Evolutionary conservation across 495 filamentous ascomycete genomes (phyloP).

Genomic region (Neohortaea acidophila): DNA sequence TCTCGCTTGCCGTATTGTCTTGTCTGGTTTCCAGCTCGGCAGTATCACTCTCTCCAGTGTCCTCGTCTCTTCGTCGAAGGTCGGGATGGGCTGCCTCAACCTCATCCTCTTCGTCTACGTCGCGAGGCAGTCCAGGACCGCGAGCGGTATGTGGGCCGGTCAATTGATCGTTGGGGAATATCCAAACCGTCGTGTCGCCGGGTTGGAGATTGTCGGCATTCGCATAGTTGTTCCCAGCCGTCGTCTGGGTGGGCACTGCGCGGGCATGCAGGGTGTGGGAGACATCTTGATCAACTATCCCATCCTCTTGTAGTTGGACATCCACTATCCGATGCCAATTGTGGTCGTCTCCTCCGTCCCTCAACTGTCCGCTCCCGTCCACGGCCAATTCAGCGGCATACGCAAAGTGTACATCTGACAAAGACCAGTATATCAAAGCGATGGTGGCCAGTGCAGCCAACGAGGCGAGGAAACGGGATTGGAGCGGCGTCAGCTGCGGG

Average conservation of each 20-base stretch:
- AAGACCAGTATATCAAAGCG: conserved; percentile 38
- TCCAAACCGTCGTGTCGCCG: conserved; percentile 44
- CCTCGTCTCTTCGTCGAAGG: conserved; percentile 7
- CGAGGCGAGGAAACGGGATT: conserved; percentile 54
- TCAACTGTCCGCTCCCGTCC: conserved; percentile 16
- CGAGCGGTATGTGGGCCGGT: conserved; percentile 23
- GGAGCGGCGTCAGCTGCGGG: conserved; percentile 38
- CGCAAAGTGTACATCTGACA: conserved; percentile 42
- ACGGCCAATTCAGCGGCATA: conserved; percentile 40
- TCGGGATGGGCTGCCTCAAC: conserved; percentile 4
- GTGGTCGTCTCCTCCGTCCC: conserved; percentile 28
- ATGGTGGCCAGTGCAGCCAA: conserved; percentile 41
- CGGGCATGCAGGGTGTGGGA: neutral
- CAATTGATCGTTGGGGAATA: conserved; percentile 33
- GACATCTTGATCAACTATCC: conserved; percentile 22
- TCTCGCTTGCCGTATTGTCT: conserved; percentile 27
- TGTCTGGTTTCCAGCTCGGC: neutral
- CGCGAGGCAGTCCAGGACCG: conserved; percentile 27
- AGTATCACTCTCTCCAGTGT: neutral
- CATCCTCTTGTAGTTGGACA: conserved; percentile 8
- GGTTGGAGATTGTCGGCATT: conserved; percentile 37
- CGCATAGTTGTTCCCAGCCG: conserved; percentile 49
- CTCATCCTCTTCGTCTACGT: conserved; percentile 3
- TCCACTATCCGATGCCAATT: conserved; percentile 31
- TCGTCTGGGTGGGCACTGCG: conserved; percentile 16